phyloP scores from a whole-genome alignment of 306 rosid species.

The Argentina anserina region DNA sequence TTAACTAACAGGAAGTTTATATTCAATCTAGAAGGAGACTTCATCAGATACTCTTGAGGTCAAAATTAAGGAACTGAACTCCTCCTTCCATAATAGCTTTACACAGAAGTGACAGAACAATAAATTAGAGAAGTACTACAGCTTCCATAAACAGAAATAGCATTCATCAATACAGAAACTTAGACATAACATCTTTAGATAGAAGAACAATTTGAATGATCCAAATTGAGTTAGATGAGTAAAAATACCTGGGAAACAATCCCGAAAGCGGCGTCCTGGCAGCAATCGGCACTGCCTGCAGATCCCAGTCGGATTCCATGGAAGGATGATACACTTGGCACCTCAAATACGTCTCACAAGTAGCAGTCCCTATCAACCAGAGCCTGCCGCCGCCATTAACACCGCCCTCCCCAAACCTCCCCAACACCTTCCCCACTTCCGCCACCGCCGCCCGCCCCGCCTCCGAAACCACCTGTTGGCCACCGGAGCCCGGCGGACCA shows the following conservation, averaged over 20 bases:
- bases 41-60: slow-evolving; percentile 1
- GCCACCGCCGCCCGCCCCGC: slow-evolving; percentile 69
- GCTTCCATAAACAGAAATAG: slow-evolving; percentile 15
- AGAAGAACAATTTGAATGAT: neutral
- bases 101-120: slow-evolving; percentile 22
- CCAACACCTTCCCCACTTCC: slow-evolving; percentile 72
- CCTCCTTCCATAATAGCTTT: slow-evolving; percentile 19
- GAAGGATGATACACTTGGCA: slow-evolving; percentile 99
- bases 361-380: slow-evolving; percentile 93
- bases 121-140: neutral
- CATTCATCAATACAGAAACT: neutral
- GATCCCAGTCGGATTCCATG: slow-evolving; percentile 98
- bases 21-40: too few relatives aligned
- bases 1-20: neutral
- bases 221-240: neutral
- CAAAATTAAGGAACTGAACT: slow-evolving; percentile 11
- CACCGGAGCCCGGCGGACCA: slow-evolving; percentile 33
- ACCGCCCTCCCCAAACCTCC: slow-evolving; percentile 50
- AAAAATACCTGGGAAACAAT: slow-evolving; percentile 67
- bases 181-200: neutral
- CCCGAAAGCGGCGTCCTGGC: slow-evolving; percentile 57
- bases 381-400: slow-evolving; percentile 31
- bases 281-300: slow-evolving; percentile 87
- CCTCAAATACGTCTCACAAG: slow-evolving; percentile 95
- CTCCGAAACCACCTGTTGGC: slow-evolving; percentile 51